Conservation (phyloP, 129 eudicot genomes). For the Centella asiatica region DNA sequence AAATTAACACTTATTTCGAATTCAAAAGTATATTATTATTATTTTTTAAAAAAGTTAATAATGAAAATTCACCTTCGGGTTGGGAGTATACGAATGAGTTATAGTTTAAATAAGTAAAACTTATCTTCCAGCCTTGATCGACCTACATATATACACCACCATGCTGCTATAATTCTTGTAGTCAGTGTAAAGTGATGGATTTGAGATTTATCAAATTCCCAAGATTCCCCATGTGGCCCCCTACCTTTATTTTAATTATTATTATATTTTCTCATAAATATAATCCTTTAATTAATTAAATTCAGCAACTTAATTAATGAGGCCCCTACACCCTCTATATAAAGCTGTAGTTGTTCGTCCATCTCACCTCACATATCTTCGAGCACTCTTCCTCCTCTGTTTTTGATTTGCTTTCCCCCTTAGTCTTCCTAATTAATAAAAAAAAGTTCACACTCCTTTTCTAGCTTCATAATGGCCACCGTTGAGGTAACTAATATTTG, state of each 20-base stretch:
- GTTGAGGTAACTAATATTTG: slow-evolving; percentile 9
- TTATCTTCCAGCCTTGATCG: neutral
- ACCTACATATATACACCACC: neutral
- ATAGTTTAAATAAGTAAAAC: too few relatives aligned
- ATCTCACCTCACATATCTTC: slow-evolving; percentile 3
- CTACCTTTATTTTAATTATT: neutral
- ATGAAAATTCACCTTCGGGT: too few relatives aligned
- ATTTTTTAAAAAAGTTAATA: too few relatives aligned
- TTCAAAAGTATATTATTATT: too few relatives aligned
- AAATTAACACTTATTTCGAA: too few relatives aligned
- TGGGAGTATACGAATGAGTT: too few relatives aligned
- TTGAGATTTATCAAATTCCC: neutral
- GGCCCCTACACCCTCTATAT: slow-evolving; percentile 11
- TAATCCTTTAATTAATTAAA: neutral
- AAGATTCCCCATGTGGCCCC: neutral
- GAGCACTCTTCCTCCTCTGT: neutral
- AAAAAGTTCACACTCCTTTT: neutral
- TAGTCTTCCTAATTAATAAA: neutral
- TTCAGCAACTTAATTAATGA: neutral
- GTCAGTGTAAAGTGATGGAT: neutral
- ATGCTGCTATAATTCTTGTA: neutral
- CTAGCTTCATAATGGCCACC: slow-evolving; percentile 3
- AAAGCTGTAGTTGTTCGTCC: slow-evolving; percentile 8
- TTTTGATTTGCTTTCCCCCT: neutral
- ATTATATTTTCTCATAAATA: neutral